Conservation (phyloP, 1,284 basidiomycete species). For the Irpex sp. region DNA sequence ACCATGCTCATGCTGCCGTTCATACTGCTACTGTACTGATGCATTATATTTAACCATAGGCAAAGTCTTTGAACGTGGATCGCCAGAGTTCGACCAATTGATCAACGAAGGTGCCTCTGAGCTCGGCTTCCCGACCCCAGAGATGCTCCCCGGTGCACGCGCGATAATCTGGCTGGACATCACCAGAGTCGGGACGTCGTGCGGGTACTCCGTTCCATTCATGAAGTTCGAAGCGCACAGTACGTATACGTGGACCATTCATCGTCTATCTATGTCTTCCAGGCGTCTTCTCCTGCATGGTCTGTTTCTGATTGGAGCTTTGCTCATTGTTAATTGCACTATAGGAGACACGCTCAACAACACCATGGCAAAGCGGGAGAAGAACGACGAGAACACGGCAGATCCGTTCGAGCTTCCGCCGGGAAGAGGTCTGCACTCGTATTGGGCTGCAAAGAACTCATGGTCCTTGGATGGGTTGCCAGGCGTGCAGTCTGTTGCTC, state of each 20-base stretch:
- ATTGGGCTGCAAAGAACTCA: conserved; percentile 12
- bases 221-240: conserved; percentile 13
- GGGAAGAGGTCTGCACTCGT: conserved; percentile 8
- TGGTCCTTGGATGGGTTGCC: conserved; percentile 14
- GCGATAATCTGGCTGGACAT: conserved; percentile 15
- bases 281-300: background rate
- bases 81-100: conserved; percentile 8
- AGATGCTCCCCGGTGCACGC: conserved; percentile 11
- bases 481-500: conserved; percentile 3
- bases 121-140: conserved; percentile 6
- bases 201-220: conserved; percentile 13
- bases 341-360: conserved; percentile 9
- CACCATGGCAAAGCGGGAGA: conserved; percentile 3
- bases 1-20: too few relatives aligned
- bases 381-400: conserved; percentile 2
- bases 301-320: background rate
- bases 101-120: conserved; percentile 2
- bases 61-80: conserved; percentile 11
- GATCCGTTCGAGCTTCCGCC: conserved; percentile 2
- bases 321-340: background rate
- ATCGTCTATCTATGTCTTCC: too few relatives aligned
- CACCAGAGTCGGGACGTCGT: conserved; percentile 12
- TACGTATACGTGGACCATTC: background rate
- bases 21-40: background rate
- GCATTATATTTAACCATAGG: background rate